Base-by-base conservation (phyloP, 257 asterid species). In the Lantana camara region DNA sequence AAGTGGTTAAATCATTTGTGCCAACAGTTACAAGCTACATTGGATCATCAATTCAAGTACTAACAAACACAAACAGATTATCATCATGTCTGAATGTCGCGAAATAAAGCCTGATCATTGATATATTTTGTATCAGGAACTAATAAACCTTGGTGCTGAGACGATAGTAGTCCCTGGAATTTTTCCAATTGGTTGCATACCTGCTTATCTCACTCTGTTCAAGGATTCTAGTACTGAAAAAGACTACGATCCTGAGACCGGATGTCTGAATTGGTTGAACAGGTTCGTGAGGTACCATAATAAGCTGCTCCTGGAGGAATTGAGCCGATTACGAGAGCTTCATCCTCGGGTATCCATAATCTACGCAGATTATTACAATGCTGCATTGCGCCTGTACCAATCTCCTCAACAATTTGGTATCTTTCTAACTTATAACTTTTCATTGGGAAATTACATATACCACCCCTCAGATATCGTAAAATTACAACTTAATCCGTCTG, bases 211-310 rank as follows among this genome's bases (percentile, higher is more conserved):
- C 12, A 56, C 85, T 32, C 6, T 47, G 9, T 82, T 37, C 65
- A 20, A 53, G 23, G 30, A 46, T 6, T 70, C 56, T 6, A 60
- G 67, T n/a, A 27, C 55, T 4, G 9, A 12, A 38, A 11, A 44
- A 0, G 82, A 78, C 19, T 83, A 81, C 45, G 82, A 86, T 51
- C 61, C 75, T 9, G 29, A 46, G 55, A 74, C 73, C 0, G 89
- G 91, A n/a, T 86, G 91, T 54, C 74, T 86, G 22, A 79, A 57
- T 27, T 81, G 86, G 87, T 44, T 78, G 27, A 86, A 86, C 54
- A 16, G 65, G 16, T 22, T 86, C 1, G 40, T 80, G 0, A 46
- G 32, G 46, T 32, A 71, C 64, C 88, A 83, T 38, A 86, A 86
- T 48, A 13, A 64, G 17, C 29, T 77, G 22, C 86, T 86, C 16